Evolutionary conservation across 2,329 filamentous ascomycete species (phyloP), one percentile per base, ranked within the genome.

Genomic region (Scortechinia acanthostroma): DNA sequence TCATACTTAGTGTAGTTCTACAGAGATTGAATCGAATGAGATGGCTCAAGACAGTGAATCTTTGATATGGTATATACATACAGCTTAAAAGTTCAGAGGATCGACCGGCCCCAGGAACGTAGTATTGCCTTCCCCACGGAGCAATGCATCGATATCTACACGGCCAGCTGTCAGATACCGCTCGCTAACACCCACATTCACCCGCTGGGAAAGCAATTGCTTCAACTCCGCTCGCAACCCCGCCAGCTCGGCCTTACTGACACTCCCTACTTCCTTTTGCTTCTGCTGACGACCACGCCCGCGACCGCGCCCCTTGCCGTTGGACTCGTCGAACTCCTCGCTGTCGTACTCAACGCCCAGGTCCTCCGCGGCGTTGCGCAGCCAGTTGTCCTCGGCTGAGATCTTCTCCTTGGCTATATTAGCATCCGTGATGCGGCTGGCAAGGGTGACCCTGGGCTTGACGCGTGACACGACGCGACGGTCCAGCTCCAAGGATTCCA

Each of bases 261-360:
- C 60, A 4, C 63, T 70, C 43, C 77, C 73, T 4, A 81, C 81
- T 63, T 84, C 79, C 55, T 83, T 80, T 58, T 93, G 85, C 65
- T 87, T 87, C 64, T 80, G 73, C 64, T 84, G 86, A 33, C 88
- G 70, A 1, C 86, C 84, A 30, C 78, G 80, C 4, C 89, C 89
- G 25, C 88, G 74, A 0, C 86, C 84, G 43, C 77, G 76, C 55
- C 75, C 74, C 45, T 70, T 73, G 4, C 81, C 78, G 4, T 65
- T 67, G 1, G 71, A 73, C 30, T 74, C 64, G 51, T 86, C 86
- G 49, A 95, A 84, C 42, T 94, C 89, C 25, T 95, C 90, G 48
- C 81, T 86, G 58, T 97, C 90, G 58, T 95, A 95, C 44, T 96
- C 91, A 0, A 97, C 88, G 1, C 93, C 93, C 0, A 98, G 73